Evolutionary conservation across 179 eudicot genomes (phyloP).

Genomic region (Drosera spatulata): DNA sequence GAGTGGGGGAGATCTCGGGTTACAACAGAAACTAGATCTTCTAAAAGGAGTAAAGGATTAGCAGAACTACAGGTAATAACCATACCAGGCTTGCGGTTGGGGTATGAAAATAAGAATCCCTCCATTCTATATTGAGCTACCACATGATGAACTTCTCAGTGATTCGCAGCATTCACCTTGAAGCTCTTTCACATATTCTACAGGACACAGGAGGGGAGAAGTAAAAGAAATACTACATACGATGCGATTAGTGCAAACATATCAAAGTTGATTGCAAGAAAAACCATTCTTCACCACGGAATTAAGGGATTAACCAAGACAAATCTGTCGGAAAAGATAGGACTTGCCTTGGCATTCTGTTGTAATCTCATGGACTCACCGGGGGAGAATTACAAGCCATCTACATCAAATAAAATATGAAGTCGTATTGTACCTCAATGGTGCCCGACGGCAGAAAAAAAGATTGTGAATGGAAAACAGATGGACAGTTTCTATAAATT

Average conservation of each 20-base stretch:
- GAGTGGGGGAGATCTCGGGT: too few species aligned
- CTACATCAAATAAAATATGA: constrained; percentile 4
- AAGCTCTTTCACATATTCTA: neutral
- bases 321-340: too few species aligned
- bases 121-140: neutral
- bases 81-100: too few species aligned
- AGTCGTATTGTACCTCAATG: constrained; percentile 38
- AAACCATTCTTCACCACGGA: too few species aligned
- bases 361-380: too few species aligned
- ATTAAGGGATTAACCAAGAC: too few species aligned
- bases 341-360: too few species aligned
- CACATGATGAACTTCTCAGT: neutral
- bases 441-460: constrained; percentile 22
- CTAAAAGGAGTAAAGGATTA: too few species aligned
- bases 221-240: neutral
- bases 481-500: constrained; percentile 29
- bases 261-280: neutral
- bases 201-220: neutral
- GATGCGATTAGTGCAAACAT: neutral
- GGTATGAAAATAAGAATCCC: too few species aligned
- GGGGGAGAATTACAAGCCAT: constrained; percentile 1
- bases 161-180: neutral
- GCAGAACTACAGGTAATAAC: too few species aligned
- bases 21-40: too few species aligned
- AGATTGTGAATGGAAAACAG: constrained; percentile 39